Base-by-base conservation (phyloP, 768 basidiomycete species). In the Amanita brunnescens region DNA sequence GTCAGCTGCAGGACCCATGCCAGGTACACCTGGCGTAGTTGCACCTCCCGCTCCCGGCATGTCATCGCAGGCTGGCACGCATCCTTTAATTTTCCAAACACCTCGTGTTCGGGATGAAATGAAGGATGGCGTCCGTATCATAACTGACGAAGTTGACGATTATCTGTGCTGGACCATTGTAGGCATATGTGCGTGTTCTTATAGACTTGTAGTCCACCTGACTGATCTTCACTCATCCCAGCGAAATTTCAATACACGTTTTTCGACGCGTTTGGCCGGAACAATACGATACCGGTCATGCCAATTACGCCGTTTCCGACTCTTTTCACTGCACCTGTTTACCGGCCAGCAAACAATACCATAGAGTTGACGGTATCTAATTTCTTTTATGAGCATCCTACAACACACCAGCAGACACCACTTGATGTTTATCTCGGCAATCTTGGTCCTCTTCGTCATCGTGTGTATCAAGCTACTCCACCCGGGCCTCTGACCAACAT, bases 91-190 rank as follows among this genome's bases (percentile, higher is more conserved):
- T 33, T 92, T 90, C 67, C 81, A 84, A 62, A 73, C 81, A 7
- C 87, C 90, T 41, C 81, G 87, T 33, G 76, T 89, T n/a, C 78
- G 81, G 34, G 90, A 91, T 54, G 90, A 91, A 61, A 69, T 85
- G 53, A 86, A 86, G 63, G 87, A 90, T 56, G 89, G 87, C 13
- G 74, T 80, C 43, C 79, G 79, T 49, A 68, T 81, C 29, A 79
- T 90, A 49, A 85, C 81, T 20, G 92, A 95, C 59, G 88, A 91
- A 66, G 89, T 96, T 5, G 92, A 96, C 63, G 93, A 96, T 63
- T 94, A 91, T 72, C 70, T 94, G 52, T 91, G 89, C 61, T 96
- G 93, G 93, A 91, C 91, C 10, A 93, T 96, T 58, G 91, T 92
- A 57, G 91, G 93, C 34, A 93, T 95, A 47, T 91, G 93, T 93